Conservation (phyloP, 495 filamentous ascomycete species). For the Cetradonia linearis region DNA sequence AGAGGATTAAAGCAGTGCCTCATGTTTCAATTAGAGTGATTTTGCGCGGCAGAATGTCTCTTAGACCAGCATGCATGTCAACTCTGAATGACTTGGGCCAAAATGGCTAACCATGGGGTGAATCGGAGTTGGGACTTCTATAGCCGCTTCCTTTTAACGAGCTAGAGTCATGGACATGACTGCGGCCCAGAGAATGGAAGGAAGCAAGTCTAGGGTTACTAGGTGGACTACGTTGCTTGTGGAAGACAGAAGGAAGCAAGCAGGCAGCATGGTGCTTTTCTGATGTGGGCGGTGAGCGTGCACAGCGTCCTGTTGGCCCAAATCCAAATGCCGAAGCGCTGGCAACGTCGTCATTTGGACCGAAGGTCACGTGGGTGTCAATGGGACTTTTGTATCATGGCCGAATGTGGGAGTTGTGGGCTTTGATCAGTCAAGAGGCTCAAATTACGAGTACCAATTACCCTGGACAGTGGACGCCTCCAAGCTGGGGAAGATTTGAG, state of each 20-base stretch:
- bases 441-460: background rate
- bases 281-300: background rate
- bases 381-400: background rate
- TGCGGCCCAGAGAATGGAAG: background rate
- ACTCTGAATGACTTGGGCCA: background rate
- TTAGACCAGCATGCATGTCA: background rate
- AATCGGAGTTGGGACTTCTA: background rate
- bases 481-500: conserved; percentile 3
- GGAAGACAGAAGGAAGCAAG: background rate
- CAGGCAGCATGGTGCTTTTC: background rate
- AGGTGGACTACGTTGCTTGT: background rate
- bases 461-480: background rate
- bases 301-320: background rate
- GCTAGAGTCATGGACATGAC: background rate
- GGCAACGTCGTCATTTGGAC: background rate
- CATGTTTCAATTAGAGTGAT: background rate
- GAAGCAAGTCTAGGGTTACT: background rate
- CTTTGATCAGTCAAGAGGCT: conserved; percentile 3
- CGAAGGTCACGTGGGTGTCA: background rate
- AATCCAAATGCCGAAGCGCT: background rate
- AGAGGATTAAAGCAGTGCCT: background rate
- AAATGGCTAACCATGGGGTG: background rate
- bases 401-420: background rate
- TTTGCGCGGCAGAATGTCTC: background rate
- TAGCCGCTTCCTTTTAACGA: background rate